Evolutionary conservation across 176 grass and related monocot genomes (phyloP).

Genomic region (bread wheat (Triticum aestivum)): DNA sequence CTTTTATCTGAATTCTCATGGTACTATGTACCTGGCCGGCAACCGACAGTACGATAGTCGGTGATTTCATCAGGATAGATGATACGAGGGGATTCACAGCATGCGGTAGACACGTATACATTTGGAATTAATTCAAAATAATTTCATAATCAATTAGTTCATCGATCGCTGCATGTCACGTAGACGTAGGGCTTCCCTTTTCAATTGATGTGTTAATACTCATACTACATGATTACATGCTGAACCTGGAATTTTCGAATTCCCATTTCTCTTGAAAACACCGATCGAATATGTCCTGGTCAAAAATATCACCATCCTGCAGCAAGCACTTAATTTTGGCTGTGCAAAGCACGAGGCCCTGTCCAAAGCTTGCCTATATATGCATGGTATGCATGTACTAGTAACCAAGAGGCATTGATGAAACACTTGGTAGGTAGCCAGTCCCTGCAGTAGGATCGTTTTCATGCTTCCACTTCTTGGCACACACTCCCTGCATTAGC

Average conservation of each 20-base stretch:
- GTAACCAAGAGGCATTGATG: conserved; percentile 21
- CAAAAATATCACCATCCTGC: background rate
- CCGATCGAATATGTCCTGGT: background rate
- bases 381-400: background rate
- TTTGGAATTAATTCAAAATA: background rate
- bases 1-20: background rate
- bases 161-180: background rate
- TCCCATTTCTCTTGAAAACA: background rate
- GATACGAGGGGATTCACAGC: background rate
- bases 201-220: background rate
- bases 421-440: conserved; percentile 7
- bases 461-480: conserved; percentile 22
- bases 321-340: conserved; percentile 2
- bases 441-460: background rate
- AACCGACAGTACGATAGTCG: background rate
- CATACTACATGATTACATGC: background rate
- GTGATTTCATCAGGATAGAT: background rate
- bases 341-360: conserved; percentile 10
- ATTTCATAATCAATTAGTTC: background rate
- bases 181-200: background rate
- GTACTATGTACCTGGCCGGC: too few species aligned
- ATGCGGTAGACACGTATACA: background rate
- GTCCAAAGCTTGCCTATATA: background rate
- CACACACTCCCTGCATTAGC: conserved; percentile 6
- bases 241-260: background rate